Conservation (phyloP, 192 early-diverging fungal genomes). For the Tieghemiomyces parasiticus region DNA sequence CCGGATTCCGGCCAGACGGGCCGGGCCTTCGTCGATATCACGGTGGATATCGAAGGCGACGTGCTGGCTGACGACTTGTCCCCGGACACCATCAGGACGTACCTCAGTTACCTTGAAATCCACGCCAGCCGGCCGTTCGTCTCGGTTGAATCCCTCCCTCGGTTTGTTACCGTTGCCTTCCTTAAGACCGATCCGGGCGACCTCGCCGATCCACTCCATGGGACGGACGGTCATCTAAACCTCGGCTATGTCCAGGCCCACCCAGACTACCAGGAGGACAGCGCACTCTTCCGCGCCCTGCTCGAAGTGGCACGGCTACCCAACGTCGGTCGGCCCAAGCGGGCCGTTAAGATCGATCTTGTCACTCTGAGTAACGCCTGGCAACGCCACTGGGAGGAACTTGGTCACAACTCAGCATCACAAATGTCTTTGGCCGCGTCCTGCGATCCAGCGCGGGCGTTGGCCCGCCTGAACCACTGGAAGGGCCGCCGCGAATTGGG, state of each 20-base stretch:
- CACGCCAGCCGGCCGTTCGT: not conserved
- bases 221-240: not conserved
- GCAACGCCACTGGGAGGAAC: not conserved
- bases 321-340: not conserved
- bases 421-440: not conserved
- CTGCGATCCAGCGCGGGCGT: not conserved
- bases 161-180: not conserved
- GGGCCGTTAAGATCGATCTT: not conserved
- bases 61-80: not conserved
- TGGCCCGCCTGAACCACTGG: conserved; percentile 3
- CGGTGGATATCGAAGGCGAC: not conserved
- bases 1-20: not conserved
- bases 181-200: not conserved
- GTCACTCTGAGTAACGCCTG: not conserved
- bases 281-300: not conserved
- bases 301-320: not conserved
- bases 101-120: conserved; percentile 6
- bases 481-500: not conserved
- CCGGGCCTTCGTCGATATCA: not conserved
- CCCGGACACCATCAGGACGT: not conserved
- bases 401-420: not conserved
- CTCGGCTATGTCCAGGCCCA: not conserved
- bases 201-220: not conserved
- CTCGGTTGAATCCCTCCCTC: not conserved
- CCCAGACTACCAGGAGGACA: not conserved